Evolutionary conservation across 2,329 filamentous ascomycete genomes (phyloP).

Genomic region (Clarireedia paspali): DNA sequence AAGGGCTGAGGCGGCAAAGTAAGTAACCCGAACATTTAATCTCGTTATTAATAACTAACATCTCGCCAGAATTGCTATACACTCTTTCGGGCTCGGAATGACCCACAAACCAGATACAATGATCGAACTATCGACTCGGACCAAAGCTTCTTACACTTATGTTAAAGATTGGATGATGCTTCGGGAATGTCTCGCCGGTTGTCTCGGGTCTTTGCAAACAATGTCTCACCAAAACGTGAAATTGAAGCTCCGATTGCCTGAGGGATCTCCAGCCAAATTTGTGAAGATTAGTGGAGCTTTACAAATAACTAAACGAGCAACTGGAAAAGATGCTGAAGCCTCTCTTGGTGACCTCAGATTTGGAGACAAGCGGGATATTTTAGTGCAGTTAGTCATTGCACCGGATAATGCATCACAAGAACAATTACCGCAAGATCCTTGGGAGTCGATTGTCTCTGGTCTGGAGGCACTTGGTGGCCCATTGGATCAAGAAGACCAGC

Average conservation of each 20-base stretch:
- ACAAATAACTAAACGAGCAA: conserved; percentile 93
- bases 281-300: conserved; percentile 96
- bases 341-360: conserved; percentile 87
- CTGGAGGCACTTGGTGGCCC: conserved; percentile 87
- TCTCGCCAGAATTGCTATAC: conserved; percentile 68
- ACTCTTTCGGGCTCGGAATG: conserved; percentile 92
- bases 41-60: conserved; percentile 21
- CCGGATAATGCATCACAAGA: conserved; percentile 77
- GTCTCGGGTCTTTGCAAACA: conserved; percentile 83
- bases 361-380: conserved; percentile 86
- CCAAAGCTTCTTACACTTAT: conserved; percentile 95
- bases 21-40: conserved; percentile 33
- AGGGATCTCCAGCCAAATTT: conserved; percentile 95
- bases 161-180: conserved; percentile 99
- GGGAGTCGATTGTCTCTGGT: conserved; percentile 95
- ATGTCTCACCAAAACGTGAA: conserved; percentile 98
- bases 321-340: conserved; percentile 88
- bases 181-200: conserved; percentile 89
- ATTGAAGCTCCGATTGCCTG: conserved; percentile 84
- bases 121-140: conserved; percentile 92
- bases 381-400: conserved; percentile 88
- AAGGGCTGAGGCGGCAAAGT: conserved; percentile 93
- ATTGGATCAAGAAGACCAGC: conserved; percentile 76
- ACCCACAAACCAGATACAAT: conserved; percentile 98
- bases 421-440: conserved; percentile 82